Base-by-base conservation (phyloP, 306 rosid species). In the Gastrolobium bilobum region DNA sequence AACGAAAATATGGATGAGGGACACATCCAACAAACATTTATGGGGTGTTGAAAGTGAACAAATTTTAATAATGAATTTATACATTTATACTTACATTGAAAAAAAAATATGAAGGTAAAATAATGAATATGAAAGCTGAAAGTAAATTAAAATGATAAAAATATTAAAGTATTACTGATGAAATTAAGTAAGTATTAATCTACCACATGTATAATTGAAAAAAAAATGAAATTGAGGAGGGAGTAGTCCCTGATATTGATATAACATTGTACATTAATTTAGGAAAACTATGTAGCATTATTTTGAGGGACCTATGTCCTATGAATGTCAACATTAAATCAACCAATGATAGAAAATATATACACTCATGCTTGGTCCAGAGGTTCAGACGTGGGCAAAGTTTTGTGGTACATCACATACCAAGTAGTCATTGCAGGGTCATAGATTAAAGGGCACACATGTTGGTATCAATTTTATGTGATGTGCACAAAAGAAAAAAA, bases 381-480 rank as follows among this genome's bases (percentile, higher is more conserved):
- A 39, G 52, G 39, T 48, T 40, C 13, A 38, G 15, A 29, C 11
- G 10, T 10, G 40, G 66, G 44, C 60, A 31, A 31, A 47, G 13
- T 75, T 61, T 37, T 62, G 52, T 34, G 73, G 65, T 5, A 67
- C 73, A n/a, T 65, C 54, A 52, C 68, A 56, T 31, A 67, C 31
- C 69, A 73, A 58, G 44, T 30, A 43, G 35, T 14, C 43, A 60
- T 9, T n/a, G 11, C 56, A 11, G 43, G 50, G 57, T 43, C 69
- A 73, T 47, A 30, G 42, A 81, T 7, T 0, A 57, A 47, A 67
- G 69, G 68, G 31, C 40, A 68, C 74, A 62, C 84, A 52, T 38
- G 70, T 42, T n/a, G 42, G 11, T 43, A 46, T 74, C 65, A 44
- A 66, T 26, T 65, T 64, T 64, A 57, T 13, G 66, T 68, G 78